Percentiles rank a stretch among this genome's conserved stretches.
These are phyloP conservation scores for Nymphaea colorata DNA, from an alignment of 164 flowering plant species.

Conservation along the genomic window DNA sequence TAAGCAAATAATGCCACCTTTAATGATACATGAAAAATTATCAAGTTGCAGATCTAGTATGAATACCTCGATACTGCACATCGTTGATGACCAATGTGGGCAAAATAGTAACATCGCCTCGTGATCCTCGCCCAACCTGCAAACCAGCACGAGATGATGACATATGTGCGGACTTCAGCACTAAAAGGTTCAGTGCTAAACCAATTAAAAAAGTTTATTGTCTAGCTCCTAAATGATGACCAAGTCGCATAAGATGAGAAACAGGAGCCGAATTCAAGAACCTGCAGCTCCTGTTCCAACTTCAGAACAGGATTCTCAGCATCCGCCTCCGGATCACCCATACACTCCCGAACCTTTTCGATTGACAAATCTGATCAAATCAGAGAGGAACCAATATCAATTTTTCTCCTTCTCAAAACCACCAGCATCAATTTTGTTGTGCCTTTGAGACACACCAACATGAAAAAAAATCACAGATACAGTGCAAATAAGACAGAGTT, in stretches of 20 bases:
- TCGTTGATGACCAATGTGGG: constrained; percentile 82
- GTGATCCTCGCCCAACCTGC: constrained; percentile 78
- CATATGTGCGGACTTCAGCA: neutral
- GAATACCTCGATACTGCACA: constrained; percentile 86
- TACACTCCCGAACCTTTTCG: constrained; percentile 61
- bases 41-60: neutral
- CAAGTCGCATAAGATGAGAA: neutral
- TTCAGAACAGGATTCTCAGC: constrained; percentile 64
- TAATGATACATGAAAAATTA: too few species aligned
- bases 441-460: neutral
- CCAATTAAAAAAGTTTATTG: neutral
- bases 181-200: neutral
- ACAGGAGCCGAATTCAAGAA: constrained; percentile 6
- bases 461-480: neutral
- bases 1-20: too few species aligned
- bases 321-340: constrained; percentile 87
- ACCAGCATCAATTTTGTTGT: too few species aligned
- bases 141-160: neutral
- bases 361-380: constrained; percentile 38
- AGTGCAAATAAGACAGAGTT: neutral
- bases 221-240: neutral
- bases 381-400: too few species aligned
- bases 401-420: too few species aligned
- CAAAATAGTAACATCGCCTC: constrained; percentile 90
- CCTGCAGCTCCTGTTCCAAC: constrained; percentile 75